phyloP scores from a whole-genome alignment of 306 rosid species.

The Nissolia schottii region DNA sequence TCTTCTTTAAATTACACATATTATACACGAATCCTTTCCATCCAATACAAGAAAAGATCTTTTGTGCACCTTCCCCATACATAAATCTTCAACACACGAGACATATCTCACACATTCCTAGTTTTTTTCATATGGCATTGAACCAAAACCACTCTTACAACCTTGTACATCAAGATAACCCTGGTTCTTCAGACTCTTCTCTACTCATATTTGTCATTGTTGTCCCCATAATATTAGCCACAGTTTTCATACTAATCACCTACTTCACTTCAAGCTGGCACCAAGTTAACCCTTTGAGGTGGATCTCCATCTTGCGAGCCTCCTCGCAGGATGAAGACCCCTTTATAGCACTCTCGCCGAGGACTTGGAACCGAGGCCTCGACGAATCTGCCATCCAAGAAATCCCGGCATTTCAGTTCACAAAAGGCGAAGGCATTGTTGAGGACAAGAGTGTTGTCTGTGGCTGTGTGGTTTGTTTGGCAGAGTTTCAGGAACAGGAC shows the following conservation, averaged over 20 bases:
- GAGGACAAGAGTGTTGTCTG: slow-evolving; percentile 28
- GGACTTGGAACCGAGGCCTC: slow-evolving; percentile 45
- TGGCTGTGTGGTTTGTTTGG: slow-evolving; percentile 65
- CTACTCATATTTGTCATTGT: slow-evolving; percentile 51
- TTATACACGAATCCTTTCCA: background rate
- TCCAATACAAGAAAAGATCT: background rate
- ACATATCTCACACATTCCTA: background rate
- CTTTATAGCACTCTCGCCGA: slow-evolving; percentile 54
- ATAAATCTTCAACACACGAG: background rate
- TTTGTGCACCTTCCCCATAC: background rate
- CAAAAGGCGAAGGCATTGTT: slow-evolving; percentile 24
- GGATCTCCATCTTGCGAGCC: slow-evolving; percentile 37
- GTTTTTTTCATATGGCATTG: background rate
- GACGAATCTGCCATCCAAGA: slow-evolving; percentile 51
- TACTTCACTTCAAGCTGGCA: slow-evolving; percentile 47
- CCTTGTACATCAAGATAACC: background rate
- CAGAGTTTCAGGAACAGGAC: slow-evolving; percentile 48
- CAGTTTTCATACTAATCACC: slow-evolving; percentile 45
- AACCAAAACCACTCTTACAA: background rate
- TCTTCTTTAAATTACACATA: background rate
- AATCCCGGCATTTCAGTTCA: slow-evolving; percentile 56
- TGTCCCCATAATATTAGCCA: slow-evolving; percentile 43
- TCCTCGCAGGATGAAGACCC: slow-evolving; percentile 46
- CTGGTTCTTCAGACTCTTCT: slow-evolving; percentile 42
- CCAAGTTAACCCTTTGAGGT: slow-evolving; percentile 39